Conservation (phyloP, 2,329 filamentous ascomycete species). For the Cladobotryum protrusum region DNA sequence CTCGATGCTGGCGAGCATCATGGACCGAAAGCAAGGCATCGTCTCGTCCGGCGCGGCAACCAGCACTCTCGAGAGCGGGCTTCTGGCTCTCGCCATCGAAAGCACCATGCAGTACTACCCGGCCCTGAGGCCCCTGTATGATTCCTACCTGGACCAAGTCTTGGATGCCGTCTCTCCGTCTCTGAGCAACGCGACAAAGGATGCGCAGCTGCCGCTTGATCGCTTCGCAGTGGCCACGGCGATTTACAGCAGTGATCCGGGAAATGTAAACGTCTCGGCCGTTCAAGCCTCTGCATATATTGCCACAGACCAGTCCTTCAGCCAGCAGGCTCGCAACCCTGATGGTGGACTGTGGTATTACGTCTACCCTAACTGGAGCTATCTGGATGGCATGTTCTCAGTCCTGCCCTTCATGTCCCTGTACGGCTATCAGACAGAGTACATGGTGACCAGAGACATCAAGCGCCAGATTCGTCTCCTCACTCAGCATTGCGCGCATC, state of each 20-base stretch:
- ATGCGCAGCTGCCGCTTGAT: slow-evolving; percentile 16
- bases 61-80: slow-evolving; percentile 19
- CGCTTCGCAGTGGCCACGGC: slow-evolving; percentile 18
- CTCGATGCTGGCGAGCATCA: slow-evolving; percentile 20
- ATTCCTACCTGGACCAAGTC: slow-evolving; percentile 12
- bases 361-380: slow-evolving; percentile 45
- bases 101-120: slow-evolving; percentile 14
- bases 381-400: slow-evolving; percentile 48
- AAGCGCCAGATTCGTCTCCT: slow-evolving; percentile 16
- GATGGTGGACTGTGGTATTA: slow-evolving; percentile 33
- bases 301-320: slow-evolving; percentile 17
- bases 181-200: slow-evolving; percentile 11
- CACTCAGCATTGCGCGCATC: slow-evolving; percentile 9
- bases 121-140: slow-evolving; percentile 3
- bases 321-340: slow-evolving; percentile 22
- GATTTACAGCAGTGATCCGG: slow-evolving; percentile 10
- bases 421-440: neutral
- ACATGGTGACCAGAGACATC: slow-evolving; percentile 12
- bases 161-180: slow-evolving; percentile 12
- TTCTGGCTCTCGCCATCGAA: slow-evolving; percentile 17
- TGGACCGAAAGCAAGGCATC: slow-evolving; percentile 18
- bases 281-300: slow-evolving; percentile 4
- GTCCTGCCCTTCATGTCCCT: slow-evolving; percentile 34
- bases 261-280: slow-evolving; percentile 6
- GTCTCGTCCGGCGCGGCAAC: slow-evolving; percentile 15